phyloP scores from a whole-genome alignment of 768 basidiomycete species.

The Cystoderma amianthinum region DNA sequence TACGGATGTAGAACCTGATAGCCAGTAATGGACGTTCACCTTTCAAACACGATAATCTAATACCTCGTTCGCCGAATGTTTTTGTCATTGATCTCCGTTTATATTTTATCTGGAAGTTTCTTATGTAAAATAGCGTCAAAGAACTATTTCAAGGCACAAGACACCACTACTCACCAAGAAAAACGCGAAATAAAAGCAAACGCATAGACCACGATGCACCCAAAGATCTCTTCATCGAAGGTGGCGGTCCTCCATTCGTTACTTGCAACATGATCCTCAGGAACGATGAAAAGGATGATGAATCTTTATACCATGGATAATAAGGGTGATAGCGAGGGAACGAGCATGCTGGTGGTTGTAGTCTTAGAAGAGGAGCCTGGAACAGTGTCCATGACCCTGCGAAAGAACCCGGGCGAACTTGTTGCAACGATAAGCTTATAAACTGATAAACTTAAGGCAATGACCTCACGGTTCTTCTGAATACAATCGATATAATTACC shows the following conservation, averaged over 20 bases:
- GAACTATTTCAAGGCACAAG: conserved; percentile 58
- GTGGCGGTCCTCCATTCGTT: conserved; percentile 20
- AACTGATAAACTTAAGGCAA: conserved; percentile 16
- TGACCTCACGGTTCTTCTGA: no score
- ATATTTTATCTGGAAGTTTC: conserved; percentile 6
- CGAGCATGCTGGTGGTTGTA: conserved; percentile 20
- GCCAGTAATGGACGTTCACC: no score
- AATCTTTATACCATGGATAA: conserved; percentile 32
- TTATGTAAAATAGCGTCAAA: conserved; percentile 75
- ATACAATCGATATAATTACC: no score
- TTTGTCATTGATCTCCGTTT: conserved; percentile 15
- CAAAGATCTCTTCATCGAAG: conserved; percentile 66
- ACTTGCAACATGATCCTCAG: conserved; percentile 19
- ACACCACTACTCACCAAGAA: conserved; percentile 73
- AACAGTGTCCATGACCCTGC: conserved; percentile 19
- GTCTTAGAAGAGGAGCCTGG: conserved; percentile 41
- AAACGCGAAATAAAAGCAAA: conserved; percentile 82
- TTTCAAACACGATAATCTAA: no score
- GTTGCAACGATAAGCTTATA: no score
- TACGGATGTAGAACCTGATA: no score
- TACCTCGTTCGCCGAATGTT: conserved; percentile 31
- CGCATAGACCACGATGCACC: conserved; percentile 92
- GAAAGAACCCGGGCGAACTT: no score
- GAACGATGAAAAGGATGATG: conserved; percentile 39
- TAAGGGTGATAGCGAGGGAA: conserved; percentile 32